Evolutionary conservation across 345 rosid species (phyloP).

Genomic region (Jatropha curcas): DNA sequence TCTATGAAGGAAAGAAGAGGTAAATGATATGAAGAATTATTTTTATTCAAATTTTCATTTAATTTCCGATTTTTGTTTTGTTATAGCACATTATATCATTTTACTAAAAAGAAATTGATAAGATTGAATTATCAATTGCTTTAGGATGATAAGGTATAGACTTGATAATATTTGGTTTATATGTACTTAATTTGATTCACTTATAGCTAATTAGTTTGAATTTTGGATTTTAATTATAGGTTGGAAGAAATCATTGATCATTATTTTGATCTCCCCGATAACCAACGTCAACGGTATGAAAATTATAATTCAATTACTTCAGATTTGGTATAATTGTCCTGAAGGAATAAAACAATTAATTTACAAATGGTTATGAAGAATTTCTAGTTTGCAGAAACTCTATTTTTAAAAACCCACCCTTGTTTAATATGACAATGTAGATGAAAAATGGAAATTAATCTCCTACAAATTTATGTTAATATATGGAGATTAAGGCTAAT

Average conservation of each 20-base stretch:
- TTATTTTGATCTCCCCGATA: background rate
- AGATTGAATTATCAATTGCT: no score
- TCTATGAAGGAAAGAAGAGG: constrained; percentile 32
- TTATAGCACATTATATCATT: background rate
- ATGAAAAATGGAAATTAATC: no score
- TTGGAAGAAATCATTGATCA: constrained; percentile 7
- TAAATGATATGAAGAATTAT: background rate
- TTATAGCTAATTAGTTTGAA: background rate
- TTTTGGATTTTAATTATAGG: background rate
- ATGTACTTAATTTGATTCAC: background rate
- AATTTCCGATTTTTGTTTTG: background rate
- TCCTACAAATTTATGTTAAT: no score
- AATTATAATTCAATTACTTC: background rate
- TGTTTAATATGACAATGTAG: no score
- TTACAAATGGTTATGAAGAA: no score
- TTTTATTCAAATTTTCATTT: background rate
- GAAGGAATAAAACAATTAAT: no score
- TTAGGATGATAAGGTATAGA: no score
- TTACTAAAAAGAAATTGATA: no score
- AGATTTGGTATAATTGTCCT: no score
- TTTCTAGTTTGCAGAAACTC: no score
- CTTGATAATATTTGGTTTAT: background rate
- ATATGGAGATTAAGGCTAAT: no score
- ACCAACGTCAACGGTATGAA: constrained; percentile 14
- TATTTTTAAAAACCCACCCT: no score